These are phyloP conservation scores for Vanrija sp. DNA, from an alignment of 1,284 basidiomycete genomes.

Conservation along the genomic window DNA sequence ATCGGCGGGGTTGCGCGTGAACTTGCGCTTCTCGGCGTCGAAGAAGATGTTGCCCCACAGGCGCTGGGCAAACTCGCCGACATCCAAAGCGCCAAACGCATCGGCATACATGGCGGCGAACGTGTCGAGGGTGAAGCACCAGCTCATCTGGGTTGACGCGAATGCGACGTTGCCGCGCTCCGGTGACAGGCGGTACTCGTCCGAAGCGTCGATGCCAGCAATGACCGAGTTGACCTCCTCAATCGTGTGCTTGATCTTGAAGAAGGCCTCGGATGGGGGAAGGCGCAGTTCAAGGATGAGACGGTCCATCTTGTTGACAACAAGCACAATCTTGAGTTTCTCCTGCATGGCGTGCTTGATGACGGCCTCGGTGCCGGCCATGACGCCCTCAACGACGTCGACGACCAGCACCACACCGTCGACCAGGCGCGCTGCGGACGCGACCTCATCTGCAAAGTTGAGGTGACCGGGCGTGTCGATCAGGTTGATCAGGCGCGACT, in stretches of 20 bases:
- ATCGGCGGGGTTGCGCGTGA: constrained; percentile 76
- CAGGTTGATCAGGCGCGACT: constrained; percentile 88
- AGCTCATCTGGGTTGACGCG: constrained; percentile 93
- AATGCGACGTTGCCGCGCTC: constrained; percentile 97
- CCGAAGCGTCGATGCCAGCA: constrained; percentile 83
- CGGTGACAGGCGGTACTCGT: constrained; percentile 80
- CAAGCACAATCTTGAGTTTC: constrained; percentile 82
- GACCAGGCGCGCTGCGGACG: constrained; percentile 76
- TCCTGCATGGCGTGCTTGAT: constrained; percentile 85
- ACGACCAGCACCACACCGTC: constrained; percentile 94
- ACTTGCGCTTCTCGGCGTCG: constrained; percentile 74
- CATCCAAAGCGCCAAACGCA: constrained; percentile 59
- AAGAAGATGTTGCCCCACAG: constrained; percentile 99
- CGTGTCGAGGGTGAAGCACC: constrained; percentile 92
- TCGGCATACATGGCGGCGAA: constrained; percentile 97
- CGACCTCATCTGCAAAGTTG: constrained; percentile 97
- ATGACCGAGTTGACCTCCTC: constrained; percentile 97
- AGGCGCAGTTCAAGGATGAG: constrained; percentile 94
- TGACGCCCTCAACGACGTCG: constrained; percentile 92
- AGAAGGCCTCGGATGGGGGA: constrained; percentile 93
- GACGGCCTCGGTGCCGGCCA: constrained; percentile 82
- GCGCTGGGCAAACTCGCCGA: constrained; percentile 65
- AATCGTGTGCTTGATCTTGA: constrained; percentile 98
- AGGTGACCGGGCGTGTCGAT: constrained; percentile 98
- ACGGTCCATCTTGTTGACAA: constrained; percentile 97